Evolutionary conservation across 2,329 filamentous ascomycete species (phyloP).

Genomic region (Botryotinia calthae): DNA sequence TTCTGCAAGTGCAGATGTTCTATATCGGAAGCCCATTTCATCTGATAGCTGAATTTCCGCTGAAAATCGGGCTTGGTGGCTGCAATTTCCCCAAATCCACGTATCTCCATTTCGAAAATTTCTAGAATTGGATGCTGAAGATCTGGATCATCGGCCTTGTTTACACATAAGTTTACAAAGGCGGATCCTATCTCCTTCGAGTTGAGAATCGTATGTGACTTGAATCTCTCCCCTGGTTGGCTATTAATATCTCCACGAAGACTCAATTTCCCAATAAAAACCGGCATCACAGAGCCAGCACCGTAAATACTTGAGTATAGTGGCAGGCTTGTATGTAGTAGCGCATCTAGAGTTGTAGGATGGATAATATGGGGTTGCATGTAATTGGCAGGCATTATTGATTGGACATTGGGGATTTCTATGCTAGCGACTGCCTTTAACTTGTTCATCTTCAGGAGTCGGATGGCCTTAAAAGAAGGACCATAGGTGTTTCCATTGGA

Average conservation of each 20-base stretch:
- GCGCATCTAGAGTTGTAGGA: constrained; percentile 51
- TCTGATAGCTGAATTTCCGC: constrained; percentile 15
- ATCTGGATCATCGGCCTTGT: background rate
- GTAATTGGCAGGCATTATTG: constrained; percentile 39
- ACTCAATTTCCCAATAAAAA: background rate
- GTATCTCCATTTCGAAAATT: background rate
- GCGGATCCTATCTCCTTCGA: background rate
- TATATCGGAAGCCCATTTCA: constrained; percentile 20
- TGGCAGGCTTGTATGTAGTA: background rate
- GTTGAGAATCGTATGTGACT: background rate
- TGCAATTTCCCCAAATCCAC: background rate
- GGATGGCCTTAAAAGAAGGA: background rate
- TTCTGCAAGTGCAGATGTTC: background rate
- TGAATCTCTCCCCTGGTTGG: background rate
- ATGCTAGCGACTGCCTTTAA: background rate
- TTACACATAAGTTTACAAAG: background rate
- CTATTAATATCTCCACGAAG: background rate
- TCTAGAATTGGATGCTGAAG: background rate
- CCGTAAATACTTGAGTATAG: background rate
- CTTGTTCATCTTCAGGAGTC: background rate
- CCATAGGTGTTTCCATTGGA: background rate
- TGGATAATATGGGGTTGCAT: constrained; percentile 50
- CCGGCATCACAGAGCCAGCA: background rate
- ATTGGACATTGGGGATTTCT: constrained; percentile 1
- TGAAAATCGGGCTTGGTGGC: background rate